Evolutionary conservation across 306 rosid genomes (phyloP), one percentile per base, ranked within the genome.

Genomic region (Biancaea sappan): DNA sequence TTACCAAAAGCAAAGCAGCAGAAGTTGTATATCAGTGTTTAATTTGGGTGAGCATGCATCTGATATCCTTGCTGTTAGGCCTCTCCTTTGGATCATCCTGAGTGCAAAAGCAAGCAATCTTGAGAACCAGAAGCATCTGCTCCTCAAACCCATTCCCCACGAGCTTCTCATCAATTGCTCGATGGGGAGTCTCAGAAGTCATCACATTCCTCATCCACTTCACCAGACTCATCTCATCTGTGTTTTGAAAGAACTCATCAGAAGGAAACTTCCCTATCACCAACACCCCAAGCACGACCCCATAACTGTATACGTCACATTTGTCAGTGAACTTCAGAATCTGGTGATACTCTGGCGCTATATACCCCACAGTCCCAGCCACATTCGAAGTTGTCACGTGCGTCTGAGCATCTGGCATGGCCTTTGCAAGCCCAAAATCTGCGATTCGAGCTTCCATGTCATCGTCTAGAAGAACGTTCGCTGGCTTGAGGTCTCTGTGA

Each of bases 281-380:
- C 84, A 95, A 54, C 10, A 92, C 92, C 3, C 85, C 97, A 1
- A 95, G 89, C 8, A 95, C 22, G 28, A 95, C 98, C 61, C 99
- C 99, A 32, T 82, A 95, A 71, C 96, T 88, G 72, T 86, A 95
- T 10, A 92, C 88, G 8, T 95, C 99, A 70, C 99, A 95, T 88
- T 81, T 95, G 77, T 95, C 97, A 15, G 92, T 92, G 82, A 95
- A 92, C 84, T 90, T 95, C 11, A 92, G 58, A 2, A 86, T 90
- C 77, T 92, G 98, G 41, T 92, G 96, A 80, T 92, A 92, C 79
- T 95, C 99, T 0, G 99, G 99, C 6, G 99, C 91, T 5, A 95
- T 90, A 26, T 90, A 95, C 0, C 99, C 97, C 31, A 90, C 85
- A 1, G 97, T 90, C 3, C 99, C 99, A 0, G 97, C 97, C 11